These are phyloP conservation scores for Vanilla planifolia DNA, from an alignment of 106 monocot species.

Conservation along the genomic window DNA sequence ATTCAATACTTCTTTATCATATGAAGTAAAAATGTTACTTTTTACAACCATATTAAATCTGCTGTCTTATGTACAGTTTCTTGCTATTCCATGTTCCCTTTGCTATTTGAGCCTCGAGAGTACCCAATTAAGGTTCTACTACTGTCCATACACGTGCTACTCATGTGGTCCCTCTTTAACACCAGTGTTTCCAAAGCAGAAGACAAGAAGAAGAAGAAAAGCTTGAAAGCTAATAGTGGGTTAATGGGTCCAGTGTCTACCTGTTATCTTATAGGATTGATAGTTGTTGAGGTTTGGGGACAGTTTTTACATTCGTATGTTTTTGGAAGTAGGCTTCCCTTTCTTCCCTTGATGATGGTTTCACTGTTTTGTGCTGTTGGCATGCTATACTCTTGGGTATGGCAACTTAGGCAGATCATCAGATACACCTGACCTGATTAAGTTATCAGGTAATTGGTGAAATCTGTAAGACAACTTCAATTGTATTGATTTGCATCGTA, in stretches of 20 bases:
- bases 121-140: constrained; percentile 77
- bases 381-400: constrained; percentile 90
- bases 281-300: constrained; percentile 62
- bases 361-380: constrained; percentile 74
- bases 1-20: not conserved
- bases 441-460: too few species aligned
- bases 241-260: constrained; percentile 38
- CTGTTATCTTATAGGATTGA: constrained; percentile 50
- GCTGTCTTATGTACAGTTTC: too few species aligned
- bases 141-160: constrained; percentile 30
- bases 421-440: constrained; percentile 41
- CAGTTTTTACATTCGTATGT: constrained; percentile 63
- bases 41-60: too few species aligned
- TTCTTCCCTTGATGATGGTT: constrained; percentile 82
- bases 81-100: constrained; percentile 92
- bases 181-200: not conserved
- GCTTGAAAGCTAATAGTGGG: not conserved
- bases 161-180: constrained; percentile 54
- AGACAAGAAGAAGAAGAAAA: not conserved
- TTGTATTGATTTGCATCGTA: too few species aligned
- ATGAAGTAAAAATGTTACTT: not conserved
- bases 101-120: constrained; percentile 78
- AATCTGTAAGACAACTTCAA: too few species aligned
- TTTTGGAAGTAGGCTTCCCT: constrained; percentile 59
- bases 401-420: constrained; percentile 71